Percentiles rank a stretch among this genome's conserved stretches.
phyloP scores from a whole-genome alignment of 345 rosid genomes.

The Camelina laxa region DNA sequence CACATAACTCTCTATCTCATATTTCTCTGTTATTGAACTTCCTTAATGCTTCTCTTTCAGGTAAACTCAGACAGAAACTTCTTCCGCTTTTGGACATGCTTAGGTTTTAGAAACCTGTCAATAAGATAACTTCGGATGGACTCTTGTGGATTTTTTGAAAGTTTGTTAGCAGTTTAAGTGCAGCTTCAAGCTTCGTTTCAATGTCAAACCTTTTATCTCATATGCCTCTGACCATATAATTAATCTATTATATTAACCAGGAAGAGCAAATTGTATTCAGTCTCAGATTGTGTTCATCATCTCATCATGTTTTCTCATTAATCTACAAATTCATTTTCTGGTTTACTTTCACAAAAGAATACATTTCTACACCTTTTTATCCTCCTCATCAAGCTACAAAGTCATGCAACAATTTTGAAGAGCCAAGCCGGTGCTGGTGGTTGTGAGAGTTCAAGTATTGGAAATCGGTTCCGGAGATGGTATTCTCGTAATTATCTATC shows the following conservation, averaged over 20 bases:
- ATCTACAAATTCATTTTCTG: constrained; percentile 28
- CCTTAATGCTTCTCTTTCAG: constrained; percentile 3
- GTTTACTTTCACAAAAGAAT: constrained; percentile 29
- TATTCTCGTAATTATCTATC: constrained; percentile 50
- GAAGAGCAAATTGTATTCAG: not conserved
- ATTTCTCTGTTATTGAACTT: constrained; percentile 13
- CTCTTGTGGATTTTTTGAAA: constrained; percentile 8
- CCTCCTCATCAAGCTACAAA: constrained; percentile 66
- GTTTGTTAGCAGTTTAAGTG: constrained; percentile 1
- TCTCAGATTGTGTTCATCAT: constrained; percentile 9
- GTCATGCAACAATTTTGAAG: constrained; percentile 78
- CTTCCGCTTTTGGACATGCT: constrained; percentile 35
- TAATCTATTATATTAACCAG: not conserved
- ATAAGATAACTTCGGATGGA: constrained; percentile 29
- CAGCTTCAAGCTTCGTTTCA: constrained; percentile 15
- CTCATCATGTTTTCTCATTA: not conserved
- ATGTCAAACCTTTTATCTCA: not conserved
- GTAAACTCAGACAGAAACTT: constrained; percentile 31
- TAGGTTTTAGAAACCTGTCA: constrained; percentile 26
- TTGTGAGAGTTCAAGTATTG: constrained; percentile 64
- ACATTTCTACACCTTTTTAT: constrained; percentile 38
- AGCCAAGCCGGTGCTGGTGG: constrained; percentile 62
- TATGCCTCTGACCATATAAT: not conserved
- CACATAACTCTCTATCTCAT: not conserved
- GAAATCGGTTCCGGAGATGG: constrained; percentile 51